These are phyloP conservation scores for Amylocystis lapponica DNA, from an alignment of 768 basidiomycete species.

Conservation along the genomic window DNA sequence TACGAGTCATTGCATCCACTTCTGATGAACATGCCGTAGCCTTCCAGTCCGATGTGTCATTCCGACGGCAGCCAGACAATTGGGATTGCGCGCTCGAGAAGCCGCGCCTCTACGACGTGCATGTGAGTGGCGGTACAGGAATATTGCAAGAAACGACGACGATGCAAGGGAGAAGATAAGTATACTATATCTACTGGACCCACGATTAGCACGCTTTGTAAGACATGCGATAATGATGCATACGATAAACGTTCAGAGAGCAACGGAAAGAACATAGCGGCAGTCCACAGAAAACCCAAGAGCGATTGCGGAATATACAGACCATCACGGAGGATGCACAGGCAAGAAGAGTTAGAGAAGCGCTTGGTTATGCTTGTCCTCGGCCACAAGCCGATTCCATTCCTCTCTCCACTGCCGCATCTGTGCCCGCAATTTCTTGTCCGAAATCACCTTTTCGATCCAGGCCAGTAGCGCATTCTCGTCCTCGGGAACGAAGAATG, in stretches of 20 bases:
- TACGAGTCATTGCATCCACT: too few relatives aligned
- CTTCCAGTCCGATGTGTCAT: too few relatives aligned
- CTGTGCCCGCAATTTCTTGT: conserved; percentile 60
- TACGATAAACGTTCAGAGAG: background rate
- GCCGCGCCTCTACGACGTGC: too few relatives aligned
- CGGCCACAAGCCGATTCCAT: conserved; percentile 66
- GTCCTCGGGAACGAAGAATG: conserved; percentile 91
- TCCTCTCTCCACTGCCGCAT: conserved; percentile 77
- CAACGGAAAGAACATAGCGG: background rate
- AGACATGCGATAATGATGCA: conserved; percentile 2
- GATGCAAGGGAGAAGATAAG: conserved; percentile 1
- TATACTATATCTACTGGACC: conserved; percentile 11
- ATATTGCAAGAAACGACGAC: conserved; percentile 1
- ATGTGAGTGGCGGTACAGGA: background rate
- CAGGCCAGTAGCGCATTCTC: conserved; percentile 79
- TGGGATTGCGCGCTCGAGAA: too few relatives aligned
- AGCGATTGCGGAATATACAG: too few relatives aligned
- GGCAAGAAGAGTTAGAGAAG: conserved; percentile 40
- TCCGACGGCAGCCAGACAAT: too few relatives aligned
- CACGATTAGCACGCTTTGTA: conserved; percentile 16
- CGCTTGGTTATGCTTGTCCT: conserved; percentile 56
- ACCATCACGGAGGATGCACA: too few relatives aligned
- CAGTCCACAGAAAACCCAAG: too few relatives aligned
- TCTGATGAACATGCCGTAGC: too few relatives aligned
- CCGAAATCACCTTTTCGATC: conserved; percentile 56